Evolutionary conservation across 2,329 filamentous ascomycete genomes (phyloP).

Genomic region (Fusarium nematophilum): DNA sequence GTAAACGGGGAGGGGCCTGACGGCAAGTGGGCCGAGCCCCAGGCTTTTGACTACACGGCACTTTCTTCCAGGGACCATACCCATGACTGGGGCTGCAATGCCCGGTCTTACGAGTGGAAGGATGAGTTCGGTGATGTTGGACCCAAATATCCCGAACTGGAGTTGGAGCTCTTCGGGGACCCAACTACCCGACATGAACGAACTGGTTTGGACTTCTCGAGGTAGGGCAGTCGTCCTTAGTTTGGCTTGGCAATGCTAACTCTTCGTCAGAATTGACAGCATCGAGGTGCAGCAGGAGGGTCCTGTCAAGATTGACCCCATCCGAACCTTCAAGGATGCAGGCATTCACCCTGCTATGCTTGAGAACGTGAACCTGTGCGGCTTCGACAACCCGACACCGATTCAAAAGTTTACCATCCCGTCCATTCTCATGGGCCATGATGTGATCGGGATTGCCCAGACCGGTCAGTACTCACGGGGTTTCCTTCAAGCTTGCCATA

Average conservation of each 20-base stretch:
- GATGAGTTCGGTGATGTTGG: conserved; percentile 90
- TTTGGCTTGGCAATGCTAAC: conserved; percentile 34
- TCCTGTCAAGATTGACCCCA: conserved; percentile 60
- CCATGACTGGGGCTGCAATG: conserved; percentile 63
- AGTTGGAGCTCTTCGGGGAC: conserved; percentile 78
- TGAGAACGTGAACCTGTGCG: conserved; percentile 78
- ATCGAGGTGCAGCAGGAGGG: conserved; percentile 71
- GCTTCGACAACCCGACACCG: conserved; percentile 80
- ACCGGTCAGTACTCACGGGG: conserved; percentile 73
- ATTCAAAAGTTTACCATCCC: conserved; percentile 90
- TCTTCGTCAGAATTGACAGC: conserved; percentile 59
- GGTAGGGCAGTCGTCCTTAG: conserved; percentile 55
- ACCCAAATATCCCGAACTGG: conserved; percentile 75
- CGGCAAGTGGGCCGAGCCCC: conserved; percentile 59
- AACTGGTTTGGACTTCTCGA: conserved; percentile 71
- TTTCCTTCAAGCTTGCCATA: not conserved
- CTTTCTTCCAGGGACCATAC: conserved; percentile 22
- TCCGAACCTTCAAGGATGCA: conserved; percentile 75
- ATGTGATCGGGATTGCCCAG: conserved; percentile 90
- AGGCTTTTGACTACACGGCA: conserved; percentile 61
- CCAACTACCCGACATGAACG: conserved; percentile 60
- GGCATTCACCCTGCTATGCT: conserved; percentile 87
- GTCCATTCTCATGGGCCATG: conserved; percentile 78
- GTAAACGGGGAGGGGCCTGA: conserved; percentile 52
- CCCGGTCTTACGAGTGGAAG: conserved; percentile 82